A percentile compares a stretch with the other conserved stretches of the same genome.
Conservation (phyloP, 2,329 filamentous ascomycete species). For the Neurospora sp. region DNA sequence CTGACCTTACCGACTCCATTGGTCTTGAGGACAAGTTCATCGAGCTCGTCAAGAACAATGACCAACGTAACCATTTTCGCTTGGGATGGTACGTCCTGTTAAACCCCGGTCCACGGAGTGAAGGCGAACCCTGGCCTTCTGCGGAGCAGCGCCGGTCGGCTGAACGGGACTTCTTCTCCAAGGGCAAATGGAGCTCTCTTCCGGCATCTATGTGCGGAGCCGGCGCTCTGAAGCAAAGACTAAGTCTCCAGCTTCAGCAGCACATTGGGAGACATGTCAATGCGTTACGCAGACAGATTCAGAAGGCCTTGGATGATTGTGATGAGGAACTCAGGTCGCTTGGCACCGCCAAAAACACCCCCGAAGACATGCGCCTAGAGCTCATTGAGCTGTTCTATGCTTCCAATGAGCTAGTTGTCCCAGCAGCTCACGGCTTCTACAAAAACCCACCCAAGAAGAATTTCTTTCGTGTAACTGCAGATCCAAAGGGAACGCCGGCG, state of each 20-base stretch:
- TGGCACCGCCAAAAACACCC: conserved; percentile 39
- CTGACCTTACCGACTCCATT: conserved; percentile 42
- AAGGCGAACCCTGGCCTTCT: conserved; percentile 34
- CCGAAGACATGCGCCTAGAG: conserved; percentile 43
- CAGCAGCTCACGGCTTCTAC: conserved; percentile 44
- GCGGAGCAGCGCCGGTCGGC: conserved; percentile 30
- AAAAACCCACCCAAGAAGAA: conserved; percentile 42
- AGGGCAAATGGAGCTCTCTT: conserved; percentile 37
- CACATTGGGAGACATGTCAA: conserved; percentile 44
- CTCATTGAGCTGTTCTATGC: conserved; percentile 42
- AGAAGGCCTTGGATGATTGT: conserved; percentile 37
- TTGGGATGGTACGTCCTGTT: conserved; percentile 43
- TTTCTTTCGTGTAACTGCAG: conserved; percentile 40
- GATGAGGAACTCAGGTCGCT: conserved; percentile 39
- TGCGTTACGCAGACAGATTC: conserved; percentile 39
- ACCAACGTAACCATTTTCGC: conserved; percentile 39
- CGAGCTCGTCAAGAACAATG: conserved; percentile 40
- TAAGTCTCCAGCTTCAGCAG: conserved; percentile 39
- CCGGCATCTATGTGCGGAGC: conserved; percentile 39
- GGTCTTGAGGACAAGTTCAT: conserved; percentile 45
- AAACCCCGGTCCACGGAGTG: conserved; percentile 34
- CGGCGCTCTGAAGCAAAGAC: conserved; percentile 34
- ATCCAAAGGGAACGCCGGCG: conserved; percentile 38
- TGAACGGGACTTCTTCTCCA: conserved; percentile 39
- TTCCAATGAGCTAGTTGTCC: conserved; percentile 43